These are phyloP conservation scores for Eucalyptus marginata DNA, from an alignment of 345 rosid genomes.

Conservation along the genomic window DNA sequence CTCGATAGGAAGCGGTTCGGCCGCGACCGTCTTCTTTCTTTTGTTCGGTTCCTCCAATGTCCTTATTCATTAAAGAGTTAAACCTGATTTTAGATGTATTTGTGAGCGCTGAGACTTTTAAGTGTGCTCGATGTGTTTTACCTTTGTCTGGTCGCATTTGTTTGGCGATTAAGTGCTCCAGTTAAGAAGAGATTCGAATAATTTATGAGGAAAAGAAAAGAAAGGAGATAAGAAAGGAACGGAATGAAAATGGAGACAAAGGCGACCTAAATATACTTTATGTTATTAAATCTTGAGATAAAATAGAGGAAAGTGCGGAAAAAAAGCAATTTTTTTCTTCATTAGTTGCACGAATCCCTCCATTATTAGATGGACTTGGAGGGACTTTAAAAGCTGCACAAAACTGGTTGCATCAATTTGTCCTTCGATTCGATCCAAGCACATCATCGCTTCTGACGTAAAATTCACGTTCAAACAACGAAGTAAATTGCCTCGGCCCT, in stretches of 20 bases:
- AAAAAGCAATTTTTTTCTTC: background rate
- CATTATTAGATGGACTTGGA: background rate
- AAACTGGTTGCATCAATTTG: background rate
- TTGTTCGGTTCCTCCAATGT: background rate
- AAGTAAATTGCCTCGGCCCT: background rate
- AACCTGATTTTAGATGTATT: background rate
- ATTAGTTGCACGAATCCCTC: background rate
- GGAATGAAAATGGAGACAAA: background rate
- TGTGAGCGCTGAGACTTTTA: background rate
- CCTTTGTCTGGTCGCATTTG: background rate
- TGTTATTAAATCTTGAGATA: background rate
- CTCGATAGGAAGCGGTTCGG: background rate
- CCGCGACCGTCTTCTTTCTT: background rate
- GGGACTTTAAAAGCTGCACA: background rate
- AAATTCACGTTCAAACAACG: too few relatives aligned
- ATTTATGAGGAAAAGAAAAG: background rate
- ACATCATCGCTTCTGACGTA: background rate
- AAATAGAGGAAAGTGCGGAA: background rate
- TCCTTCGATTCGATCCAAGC: background rate
- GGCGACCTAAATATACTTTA: background rate
- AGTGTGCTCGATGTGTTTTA: background rate
- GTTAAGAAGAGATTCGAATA: background rate
- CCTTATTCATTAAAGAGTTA: background rate
- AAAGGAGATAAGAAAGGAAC: background rate
- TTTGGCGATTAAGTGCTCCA: background rate